These are phyloP conservation scores for Talaromyces sp. DNA, from an alignment of 2,329 filamentous ascomycete species.

Conservation along the genomic window DNA sequence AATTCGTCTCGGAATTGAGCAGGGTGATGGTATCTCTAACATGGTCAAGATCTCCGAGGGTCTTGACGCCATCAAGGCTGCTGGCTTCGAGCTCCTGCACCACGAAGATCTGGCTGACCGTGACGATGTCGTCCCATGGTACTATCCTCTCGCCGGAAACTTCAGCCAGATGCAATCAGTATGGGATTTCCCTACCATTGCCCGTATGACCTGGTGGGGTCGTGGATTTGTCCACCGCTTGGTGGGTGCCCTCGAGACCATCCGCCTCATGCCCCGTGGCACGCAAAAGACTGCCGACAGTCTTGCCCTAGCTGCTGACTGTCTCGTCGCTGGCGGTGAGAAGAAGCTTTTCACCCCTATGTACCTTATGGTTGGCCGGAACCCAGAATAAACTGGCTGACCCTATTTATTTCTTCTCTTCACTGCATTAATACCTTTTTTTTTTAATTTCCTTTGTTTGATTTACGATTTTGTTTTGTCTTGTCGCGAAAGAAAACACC, in stretches of 20 bases:
- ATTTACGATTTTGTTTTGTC: background rate
- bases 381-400: slow-evolving; percentile 51
- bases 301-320: slow-evolving; percentile 74
- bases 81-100: slow-evolving; percentile 77
- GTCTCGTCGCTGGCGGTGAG: slow-evolving; percentile 77
- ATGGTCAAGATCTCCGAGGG: slow-evolving; percentile 87
- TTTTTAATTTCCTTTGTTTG: background rate
- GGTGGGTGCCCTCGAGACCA: slow-evolving; percentile 68
- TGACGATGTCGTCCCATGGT: slow-evolving; percentile 77
- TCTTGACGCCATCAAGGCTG: slow-evolving; percentile 74
- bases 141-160: slow-evolving; percentile 84
- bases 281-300: slow-evolving; percentile 95
- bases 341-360: slow-evolving; percentile 97
- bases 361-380: slow-evolving; percentile 93
- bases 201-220: slow-evolving; percentile 83
- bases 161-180: slow-evolving; percentile 76
- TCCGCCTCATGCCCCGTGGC: slow-evolving; percentile 71
- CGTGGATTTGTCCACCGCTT: slow-evolving; percentile 70
- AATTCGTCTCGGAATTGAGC: slow-evolving; percentile 90
- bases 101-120: slow-evolving; percentile 82
- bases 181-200: slow-evolving; percentile 75
- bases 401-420: background rate
- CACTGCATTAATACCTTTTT: slow-evolving; percentile 6
- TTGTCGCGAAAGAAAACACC: background rate
- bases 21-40: slow-evolving; percentile 94